A percentile compares a stretch with the other conserved stretches of the same genome.
Evolutionary conservation across 73 alveolate species (phyloP).

Genomic region (Paramecium tetraurelia): DNA sequence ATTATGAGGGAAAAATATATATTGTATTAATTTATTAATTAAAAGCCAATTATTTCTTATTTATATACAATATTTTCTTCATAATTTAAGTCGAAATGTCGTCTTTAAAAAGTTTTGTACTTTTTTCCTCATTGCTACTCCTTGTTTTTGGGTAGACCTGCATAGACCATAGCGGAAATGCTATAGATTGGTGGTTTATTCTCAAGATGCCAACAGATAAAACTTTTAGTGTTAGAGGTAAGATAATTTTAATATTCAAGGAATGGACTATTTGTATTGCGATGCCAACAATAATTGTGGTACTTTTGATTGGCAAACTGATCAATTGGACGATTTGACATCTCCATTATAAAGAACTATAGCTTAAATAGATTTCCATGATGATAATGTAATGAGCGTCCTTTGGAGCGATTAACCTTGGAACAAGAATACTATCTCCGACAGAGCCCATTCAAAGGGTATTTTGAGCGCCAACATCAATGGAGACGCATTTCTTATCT

Average conservation of each 20-base stretch:
- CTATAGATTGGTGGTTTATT: conserved; percentile 32
- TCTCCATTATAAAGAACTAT: conserved; percentile 35
- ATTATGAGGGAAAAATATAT: not conserved
- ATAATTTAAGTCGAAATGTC: not conserved
- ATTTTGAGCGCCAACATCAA: not conserved
- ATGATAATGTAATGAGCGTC: not conserved
- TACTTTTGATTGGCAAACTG: not conserved
- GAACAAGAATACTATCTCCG: not conserved
- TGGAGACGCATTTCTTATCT: conserved; percentile 30
- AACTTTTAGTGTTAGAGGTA: not conserved
- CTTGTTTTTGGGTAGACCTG: not conserved
- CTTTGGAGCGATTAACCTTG: conserved; percentile 46
- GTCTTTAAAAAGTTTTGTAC: not conserved
- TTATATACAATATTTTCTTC: not conserved
- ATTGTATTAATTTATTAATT: not conserved
- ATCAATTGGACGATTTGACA: not conserved
- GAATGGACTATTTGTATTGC: conserved; percentile 39
- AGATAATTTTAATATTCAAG: not conserved
- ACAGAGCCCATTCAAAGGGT: conserved; percentile 45
- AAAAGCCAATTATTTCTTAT: not conserved
- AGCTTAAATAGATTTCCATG: conserved; percentile 27
- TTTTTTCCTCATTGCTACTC: not conserved
- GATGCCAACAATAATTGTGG: conserved; percentile 22
- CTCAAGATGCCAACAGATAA: conserved; percentile 5
- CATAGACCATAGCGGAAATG: not conserved